Evolutionary conservation across 495 filamentous ascomycete species (phyloP).

Genomic region (Umbilicaria muhlenbergii): DNA sequence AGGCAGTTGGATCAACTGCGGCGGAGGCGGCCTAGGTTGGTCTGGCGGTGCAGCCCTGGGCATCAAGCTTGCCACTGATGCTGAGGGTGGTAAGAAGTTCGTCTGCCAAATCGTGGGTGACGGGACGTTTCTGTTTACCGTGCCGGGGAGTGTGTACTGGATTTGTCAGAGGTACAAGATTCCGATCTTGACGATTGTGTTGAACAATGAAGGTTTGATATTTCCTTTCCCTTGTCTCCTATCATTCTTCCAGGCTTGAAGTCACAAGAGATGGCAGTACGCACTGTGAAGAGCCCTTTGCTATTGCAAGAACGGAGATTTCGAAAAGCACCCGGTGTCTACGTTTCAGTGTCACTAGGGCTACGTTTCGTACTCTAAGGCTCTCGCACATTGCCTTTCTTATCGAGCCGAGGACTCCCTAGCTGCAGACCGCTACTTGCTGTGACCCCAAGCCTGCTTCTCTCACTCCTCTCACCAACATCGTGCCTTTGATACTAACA

Average conservation of each 20-base stretch:
- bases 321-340: background rate
- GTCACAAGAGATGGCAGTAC: background rate
- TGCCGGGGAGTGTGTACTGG: slow-evolving; percentile 90
- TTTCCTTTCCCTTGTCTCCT: background rate
- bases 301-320: background rate
- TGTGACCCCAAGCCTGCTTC: no score
- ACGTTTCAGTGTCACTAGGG: background rate
- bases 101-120: slow-evolving; percentile 90
- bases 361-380: no score
- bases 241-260: background rate
- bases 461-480: no score
- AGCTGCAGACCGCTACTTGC: background rate
- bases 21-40: slow-evolving; percentile 88
- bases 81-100: slow-evolving; percentile 50
- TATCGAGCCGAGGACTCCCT: background rate
- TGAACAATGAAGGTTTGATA: slow-evolving; percentile 72
- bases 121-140: slow-evolving; percentile 77
- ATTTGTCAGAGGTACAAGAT: slow-evolving; percentile 74
- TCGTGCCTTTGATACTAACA: no score
- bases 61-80: slow-evolving; percentile 70
- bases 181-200: slow-evolving; percentile 74
- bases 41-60: slow-evolving; percentile 80
- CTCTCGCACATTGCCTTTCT: no score
- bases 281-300: background rate
- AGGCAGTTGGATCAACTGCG: slow-evolving; percentile 84